phyloP scores from a whole-genome alignment of 345 rosid species.

The Eucalyptus erythrocorys region DNA sequence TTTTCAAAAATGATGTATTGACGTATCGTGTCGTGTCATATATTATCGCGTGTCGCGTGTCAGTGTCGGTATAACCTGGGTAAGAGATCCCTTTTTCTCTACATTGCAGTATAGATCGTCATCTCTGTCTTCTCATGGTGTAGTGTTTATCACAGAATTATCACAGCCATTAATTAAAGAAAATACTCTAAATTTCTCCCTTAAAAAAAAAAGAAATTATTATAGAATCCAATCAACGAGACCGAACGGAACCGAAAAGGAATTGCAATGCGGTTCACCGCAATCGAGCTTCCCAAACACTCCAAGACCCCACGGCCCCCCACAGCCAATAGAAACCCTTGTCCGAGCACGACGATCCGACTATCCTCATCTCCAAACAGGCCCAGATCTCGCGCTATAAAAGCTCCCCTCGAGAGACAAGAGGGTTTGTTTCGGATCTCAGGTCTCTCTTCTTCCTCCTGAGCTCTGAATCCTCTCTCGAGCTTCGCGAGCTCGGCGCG shows the following conservation, averaged over 20 bases:
- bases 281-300: neutral
- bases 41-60: no score
- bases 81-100: neutral
- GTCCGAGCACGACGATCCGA: neutral
- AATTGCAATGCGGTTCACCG: neutral
- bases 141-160: neutral
- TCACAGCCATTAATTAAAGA: neutral
- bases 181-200: neutral
- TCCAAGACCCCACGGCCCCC: neutral
- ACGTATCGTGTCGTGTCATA: no score
- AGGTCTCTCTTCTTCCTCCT: neutral
- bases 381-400: neutral
- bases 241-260: neutral
- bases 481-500: neutral
- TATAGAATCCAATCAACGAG: neutral
- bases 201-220: neutral
- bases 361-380: neutral
- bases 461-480: neutral
- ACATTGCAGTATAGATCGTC: accelerated
- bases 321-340: neutral
- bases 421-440: neutral
- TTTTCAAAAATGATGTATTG: no score
- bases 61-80: no score
- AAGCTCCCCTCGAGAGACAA: neutral
- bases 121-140: accelerated